Conservation (phyloP, 352 stramenopile genomes). For the Phytophthora macrochlamydospora region DNA sequence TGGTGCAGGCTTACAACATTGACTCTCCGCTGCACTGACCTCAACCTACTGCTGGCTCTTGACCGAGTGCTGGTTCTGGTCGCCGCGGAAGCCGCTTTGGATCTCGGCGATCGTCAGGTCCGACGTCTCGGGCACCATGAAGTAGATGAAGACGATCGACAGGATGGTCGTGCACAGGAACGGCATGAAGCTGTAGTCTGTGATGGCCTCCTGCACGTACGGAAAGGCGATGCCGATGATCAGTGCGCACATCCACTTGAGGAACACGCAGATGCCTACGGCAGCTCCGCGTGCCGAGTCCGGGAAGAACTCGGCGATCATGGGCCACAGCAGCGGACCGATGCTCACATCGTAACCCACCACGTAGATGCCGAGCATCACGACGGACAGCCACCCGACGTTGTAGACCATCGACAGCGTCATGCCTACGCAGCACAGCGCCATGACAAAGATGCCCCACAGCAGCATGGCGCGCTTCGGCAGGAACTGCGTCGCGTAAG, state of each 20-base stretch:
- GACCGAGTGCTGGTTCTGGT: conserved; percentile 19
- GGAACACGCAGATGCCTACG: conserved; percentile 40
- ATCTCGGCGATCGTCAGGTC: conserved; percentile 65
- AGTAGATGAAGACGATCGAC: conserved; percentile 41
- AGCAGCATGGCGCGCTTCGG: conserved; percentile 48
- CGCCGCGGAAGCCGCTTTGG: conserved; percentile 39
- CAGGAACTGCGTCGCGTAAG: conserved; percentile 27
- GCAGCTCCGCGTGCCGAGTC: conserved; percentile 48
- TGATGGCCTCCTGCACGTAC: conserved; percentile 49
- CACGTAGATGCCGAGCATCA: conserved; percentile 47
- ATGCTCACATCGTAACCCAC: conserved; percentile 54
- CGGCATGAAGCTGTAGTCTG: conserved; percentile 48
- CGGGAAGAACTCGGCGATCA: conserved; percentile 56
- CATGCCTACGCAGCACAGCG: conserved; percentile 39
- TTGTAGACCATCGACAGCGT: conserved; percentile 39
- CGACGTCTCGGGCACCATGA: conserved; percentile 58
- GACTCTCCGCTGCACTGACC: not conserved
- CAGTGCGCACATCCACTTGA: conserved; percentile 57
- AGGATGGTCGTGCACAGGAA: conserved; percentile 49
- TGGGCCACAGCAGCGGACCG: conserved; percentile 51
- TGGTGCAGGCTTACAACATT: not conserved
- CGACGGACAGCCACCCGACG: conserved; percentile 42
- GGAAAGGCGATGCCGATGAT: conserved; percentile 56
- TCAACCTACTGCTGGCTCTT: conserved; percentile 25
- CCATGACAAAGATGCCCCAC: conserved; percentile 44